These are phyloP conservation scores for Mortierella sp. DNA, from an alignment of 371 early-diverging fungal genomes.

Conservation along the genomic window DNA sequence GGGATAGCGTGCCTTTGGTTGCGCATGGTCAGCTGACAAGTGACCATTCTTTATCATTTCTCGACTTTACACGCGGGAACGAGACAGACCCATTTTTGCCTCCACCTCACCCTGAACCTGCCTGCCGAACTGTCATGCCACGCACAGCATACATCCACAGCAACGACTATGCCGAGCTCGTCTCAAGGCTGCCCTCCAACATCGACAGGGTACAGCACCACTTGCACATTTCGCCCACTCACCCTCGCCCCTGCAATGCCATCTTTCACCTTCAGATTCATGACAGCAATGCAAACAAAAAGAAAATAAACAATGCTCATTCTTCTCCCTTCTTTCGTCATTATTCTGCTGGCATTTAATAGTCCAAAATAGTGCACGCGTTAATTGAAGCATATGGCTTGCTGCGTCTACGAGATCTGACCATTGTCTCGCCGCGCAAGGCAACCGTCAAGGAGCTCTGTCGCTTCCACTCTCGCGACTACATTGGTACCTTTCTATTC, in stretches of 20 bases:
- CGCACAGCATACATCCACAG: constrained; percentile 40
- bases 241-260: neutral
- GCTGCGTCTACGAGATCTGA: constrained; percentile 23
- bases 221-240: neutral
- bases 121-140: neutral
- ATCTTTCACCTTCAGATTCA: neutral
- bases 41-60: neutral
- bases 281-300: neutral
- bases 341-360: neutral
- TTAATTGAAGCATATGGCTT: constrained; percentile 65
- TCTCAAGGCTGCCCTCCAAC: constrained; percentile 46
- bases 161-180: constrained; percentile 32
- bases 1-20: neutral
- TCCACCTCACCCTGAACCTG: neutral
- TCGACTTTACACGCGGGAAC: neutral
- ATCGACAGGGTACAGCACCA: constrained; percentile 31
- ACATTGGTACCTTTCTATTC: constrained; percentile 60
- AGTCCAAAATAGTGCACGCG: constrained; percentile 62
- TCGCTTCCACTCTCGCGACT: constrained; percentile 78
- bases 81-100: neutral
- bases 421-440: constrained; percentile 63
- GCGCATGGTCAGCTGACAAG: neutral
- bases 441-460: constrained; percentile 71
- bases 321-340: neutral
- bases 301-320: neutral